Evolutionary conservation across 805 yeast genomes (phyloP), one percentile per base, ranked within the genome.

Genomic region (Debaryomyces prosopidis): DNA sequence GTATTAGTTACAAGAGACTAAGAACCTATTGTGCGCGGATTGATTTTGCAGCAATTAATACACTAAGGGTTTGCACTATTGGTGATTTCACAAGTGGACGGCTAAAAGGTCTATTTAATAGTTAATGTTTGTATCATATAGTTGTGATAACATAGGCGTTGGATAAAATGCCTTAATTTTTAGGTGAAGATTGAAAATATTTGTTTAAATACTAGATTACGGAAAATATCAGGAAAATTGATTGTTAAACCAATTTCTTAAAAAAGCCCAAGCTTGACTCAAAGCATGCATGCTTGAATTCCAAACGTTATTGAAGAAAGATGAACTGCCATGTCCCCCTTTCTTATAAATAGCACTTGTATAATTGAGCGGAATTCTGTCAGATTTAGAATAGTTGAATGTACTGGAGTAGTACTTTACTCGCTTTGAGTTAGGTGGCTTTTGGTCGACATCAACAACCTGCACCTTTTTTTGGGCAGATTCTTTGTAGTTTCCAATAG

Each of bases 401-500:
- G 36, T 20, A 9, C 39, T 15, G n/a, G 30, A 17, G 17, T 40
- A 40, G 4, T 40, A 33, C 14, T 18, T 18, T 12, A 40, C 44
- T 15, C 20, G 10, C 18, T 20, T 33, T 4, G 38, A 2, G 5
- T 17, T 34, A 2, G 44, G 44, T 9, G 44, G 32, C 6, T 11
- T 14, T n/a, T 34, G 32, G 12, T 34, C 23, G 4, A 15, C 12
- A 9, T 20, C 33, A 10, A 33, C 8, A 4, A 7, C 11, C 11
- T 17, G 14, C 10, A 38, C 15, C 3, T n/a, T 14, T 14, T 38
- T 14, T 17, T 26, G 18, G 15, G 5, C 10, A 19, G 32, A 18
- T 16, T 20, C 32, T 26, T 40, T 40, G 17, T 31, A 33, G 14
- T 32, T 15, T 14, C 44, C 44, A 11, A 40, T 32, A 12, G 44